A percentile compares a stretch with the other conserved stretches of the same genome.
These are phyloP conservation scores for Rhodosporidiobolus sp. DNA, from an alignment of 768 basidiomycete species.

Conservation along the genomic window DNA sequence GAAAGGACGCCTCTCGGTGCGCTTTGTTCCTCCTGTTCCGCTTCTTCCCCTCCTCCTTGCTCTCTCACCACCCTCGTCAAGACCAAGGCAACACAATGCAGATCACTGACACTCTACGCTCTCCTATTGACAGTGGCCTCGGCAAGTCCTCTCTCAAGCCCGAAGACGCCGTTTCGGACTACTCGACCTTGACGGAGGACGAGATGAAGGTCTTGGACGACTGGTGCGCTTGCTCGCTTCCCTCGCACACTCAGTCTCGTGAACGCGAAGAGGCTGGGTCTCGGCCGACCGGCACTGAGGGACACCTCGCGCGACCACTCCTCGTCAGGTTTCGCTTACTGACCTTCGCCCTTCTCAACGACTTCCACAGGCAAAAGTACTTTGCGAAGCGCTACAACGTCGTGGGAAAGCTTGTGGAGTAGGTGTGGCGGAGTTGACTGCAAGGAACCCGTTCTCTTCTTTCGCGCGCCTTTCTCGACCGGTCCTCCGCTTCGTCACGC, in stretches of 20 bases:
- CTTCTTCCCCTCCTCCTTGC: neutral
- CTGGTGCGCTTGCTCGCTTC: constrained; percentile 70
- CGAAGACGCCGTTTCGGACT: constrained; percentile 85
- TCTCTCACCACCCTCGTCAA: too few relatives aligned
- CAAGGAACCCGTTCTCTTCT: too few relatives aligned
- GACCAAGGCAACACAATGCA: too few relatives aligned
- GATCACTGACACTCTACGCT: neutral
- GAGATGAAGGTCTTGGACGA: constrained; percentile 79
- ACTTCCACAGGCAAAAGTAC: neutral
- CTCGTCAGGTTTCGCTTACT: too few relatives aligned
- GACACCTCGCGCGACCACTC: too few relatives aligned
- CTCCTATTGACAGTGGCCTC: constrained; percentile 57
- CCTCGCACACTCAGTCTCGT: too few relatives aligned
- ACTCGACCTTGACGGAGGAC: constrained; percentile 66
- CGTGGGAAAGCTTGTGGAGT: constrained; percentile 62
- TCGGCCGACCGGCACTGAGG: too few relatives aligned
- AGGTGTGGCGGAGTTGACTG: neutral
- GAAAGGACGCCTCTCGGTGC: constrained; percentile 74
- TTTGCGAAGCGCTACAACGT: constrained; percentile 73
- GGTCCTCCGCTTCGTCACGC: too few relatives aligned
- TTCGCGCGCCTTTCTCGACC: too few relatives aligned
- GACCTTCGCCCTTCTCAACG: too few relatives aligned
- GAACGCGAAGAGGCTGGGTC: too few relatives aligned
- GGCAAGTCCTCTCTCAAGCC: constrained; percentile 82
- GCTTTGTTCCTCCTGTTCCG: neutral